A percentile compares a stretch with the other conserved stretches of the same genome.
Evolutionary conservation across 768 basidiomycete species (phyloP).

Genomic region (Gelatoporia subvermispora): DNA sequence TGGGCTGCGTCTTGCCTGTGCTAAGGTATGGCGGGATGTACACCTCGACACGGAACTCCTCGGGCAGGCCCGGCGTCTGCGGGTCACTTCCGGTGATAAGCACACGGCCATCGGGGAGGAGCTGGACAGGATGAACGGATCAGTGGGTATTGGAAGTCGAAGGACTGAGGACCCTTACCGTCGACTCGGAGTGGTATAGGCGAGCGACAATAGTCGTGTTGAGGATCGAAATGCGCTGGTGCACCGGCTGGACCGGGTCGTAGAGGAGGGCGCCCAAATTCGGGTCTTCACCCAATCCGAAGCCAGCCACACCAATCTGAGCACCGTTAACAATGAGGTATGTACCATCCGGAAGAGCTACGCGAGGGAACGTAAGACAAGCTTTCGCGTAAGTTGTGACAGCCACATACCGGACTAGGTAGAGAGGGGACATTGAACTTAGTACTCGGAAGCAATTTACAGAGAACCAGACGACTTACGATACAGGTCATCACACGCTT

Average conservation of each 20-base stretch:
- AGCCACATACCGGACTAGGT: background rate
- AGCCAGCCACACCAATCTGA: slow-evolving; percentile 64
- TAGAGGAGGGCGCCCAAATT: slow-evolving; percentile 65
- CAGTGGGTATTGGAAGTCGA: background rate
- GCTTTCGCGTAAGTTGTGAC: background rate
- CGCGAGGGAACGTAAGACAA: background rate
- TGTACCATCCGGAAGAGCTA: slow-evolving; percentile 66
- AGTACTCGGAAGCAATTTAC: background rate
- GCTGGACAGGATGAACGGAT: slow-evolving; percentile 11
- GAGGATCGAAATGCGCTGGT: slow-evolving; percentile 62
- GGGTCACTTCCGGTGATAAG: slow-evolving; percentile 77
- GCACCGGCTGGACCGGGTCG: slow-evolving; percentile 55
- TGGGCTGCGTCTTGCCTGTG: slow-evolving; percentile 56
- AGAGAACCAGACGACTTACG: slow-evolving; percentile 27
- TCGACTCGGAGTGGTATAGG: slow-evolving; percentile 75
- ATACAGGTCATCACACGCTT: slow-evolving; percentile 76
- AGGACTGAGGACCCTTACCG: slow-evolving; percentile 17
- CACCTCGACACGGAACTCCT: slow-evolving; percentile 75
- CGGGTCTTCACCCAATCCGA: slow-evolving; percentile 62
- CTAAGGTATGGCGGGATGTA: slow-evolving; percentile 87
- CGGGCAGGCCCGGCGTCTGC: slow-evolving; percentile 53
- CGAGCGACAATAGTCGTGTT: slow-evolving; percentile 67
- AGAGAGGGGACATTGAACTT: background rate
- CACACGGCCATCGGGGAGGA: slow-evolving; percentile 71
- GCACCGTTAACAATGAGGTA: slow-evolving; percentile 76